Evolutionary conservation across 2,329 filamentous ascomycete species (phyloP), one percentile per base, ranked within the genome.

Genomic region (Trichothecium roseum): DNA sequence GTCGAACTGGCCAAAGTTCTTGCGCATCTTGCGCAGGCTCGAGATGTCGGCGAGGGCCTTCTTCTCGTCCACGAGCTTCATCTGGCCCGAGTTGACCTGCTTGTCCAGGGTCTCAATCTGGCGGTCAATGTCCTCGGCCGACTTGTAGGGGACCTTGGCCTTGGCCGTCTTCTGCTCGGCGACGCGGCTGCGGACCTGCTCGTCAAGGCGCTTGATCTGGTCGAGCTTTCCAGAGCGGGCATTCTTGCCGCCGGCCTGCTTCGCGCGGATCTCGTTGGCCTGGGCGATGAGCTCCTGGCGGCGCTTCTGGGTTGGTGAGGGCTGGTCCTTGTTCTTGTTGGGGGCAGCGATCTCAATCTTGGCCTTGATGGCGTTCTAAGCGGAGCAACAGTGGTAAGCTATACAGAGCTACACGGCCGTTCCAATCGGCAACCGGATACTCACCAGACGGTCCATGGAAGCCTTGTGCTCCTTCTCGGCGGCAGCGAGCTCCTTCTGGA

Each of bases 51-150:
- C 66, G 15, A 96, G 71, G 8, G 85, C 80, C 74, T 95, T 96
- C 72, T 86, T 93, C 75, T 96, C 91, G 50, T 98, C 91, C 9
- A 96, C 91, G 35, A 98, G 69, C 66, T 88, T 94, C 82, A 98
- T 88, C 57, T 74, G 82, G 45, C 89, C 89, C 26, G 78, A 74
- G 58, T 94, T 84, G 49, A 96, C 87, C 57, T 89, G 75, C 61
- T 81, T 81, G 46, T 94, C 84, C 36, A 95, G 77, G 35, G 70
- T 69, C 40, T 75, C 72, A 49, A 96, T 91, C 61, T 91, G 78
- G 43, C 72, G 70, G 58, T 96, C 86, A 45, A 98, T 67, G 43
- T 96, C 91, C 39, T 94, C 88, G 37, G 77, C 74, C 48, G 69
- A 86, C 74, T 91, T 94, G 76, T 81, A 96, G 36, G 77, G 68